A percentile compares a stretch with the other conserved stretches of the same genome.
Evolutionary conservation across 345 rosid genomes (phyloP).

Genomic region (Sonneratia alba): DNA sequence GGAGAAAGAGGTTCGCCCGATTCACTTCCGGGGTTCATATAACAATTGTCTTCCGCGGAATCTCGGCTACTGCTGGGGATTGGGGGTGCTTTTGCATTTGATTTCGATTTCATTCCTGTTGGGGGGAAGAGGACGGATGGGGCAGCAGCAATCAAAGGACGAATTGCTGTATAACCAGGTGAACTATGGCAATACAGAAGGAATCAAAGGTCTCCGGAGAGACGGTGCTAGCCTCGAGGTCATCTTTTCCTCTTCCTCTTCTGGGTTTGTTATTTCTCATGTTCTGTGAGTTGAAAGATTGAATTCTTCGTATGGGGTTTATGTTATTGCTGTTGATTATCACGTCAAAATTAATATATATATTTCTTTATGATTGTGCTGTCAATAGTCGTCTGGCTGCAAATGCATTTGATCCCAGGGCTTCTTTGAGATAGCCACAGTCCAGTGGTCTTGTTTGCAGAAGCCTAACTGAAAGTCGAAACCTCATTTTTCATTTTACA

Average conservation of each 20-base stretch:
- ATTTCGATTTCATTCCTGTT: not conserved
- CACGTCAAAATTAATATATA: not conserved
- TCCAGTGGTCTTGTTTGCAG: not conserved
- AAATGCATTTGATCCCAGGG: not conserved
- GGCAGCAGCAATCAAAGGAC: constrained; percentile 88
- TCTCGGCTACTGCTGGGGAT: not conserved
- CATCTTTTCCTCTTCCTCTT: not conserved
- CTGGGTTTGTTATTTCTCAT: not conserved
- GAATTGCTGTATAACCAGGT: constrained; percentile 82
- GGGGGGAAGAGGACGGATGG: constrained; percentile 31
- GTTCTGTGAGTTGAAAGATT: not conserved
- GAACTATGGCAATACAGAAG: constrained; percentile 59
- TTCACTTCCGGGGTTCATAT: not conserved
- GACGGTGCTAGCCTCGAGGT: constrained; percentile 97
- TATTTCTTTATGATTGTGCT: not conserved
- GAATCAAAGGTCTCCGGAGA: constrained; percentile 60
- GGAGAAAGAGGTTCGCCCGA: not conserved
- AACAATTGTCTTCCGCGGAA: not conserved
- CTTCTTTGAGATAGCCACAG: not conserved
- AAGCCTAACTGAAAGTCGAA: not conserved
- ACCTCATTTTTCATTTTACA: not conserved
- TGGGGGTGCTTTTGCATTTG: not conserved
- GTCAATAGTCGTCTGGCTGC: not conserved
- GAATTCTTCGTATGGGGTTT: not conserved
- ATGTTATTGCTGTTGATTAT: not conserved